Evolutionary conservation across 208 protist species (phyloP).

Genomic region (Wallacemonas collosoma): DNA sequence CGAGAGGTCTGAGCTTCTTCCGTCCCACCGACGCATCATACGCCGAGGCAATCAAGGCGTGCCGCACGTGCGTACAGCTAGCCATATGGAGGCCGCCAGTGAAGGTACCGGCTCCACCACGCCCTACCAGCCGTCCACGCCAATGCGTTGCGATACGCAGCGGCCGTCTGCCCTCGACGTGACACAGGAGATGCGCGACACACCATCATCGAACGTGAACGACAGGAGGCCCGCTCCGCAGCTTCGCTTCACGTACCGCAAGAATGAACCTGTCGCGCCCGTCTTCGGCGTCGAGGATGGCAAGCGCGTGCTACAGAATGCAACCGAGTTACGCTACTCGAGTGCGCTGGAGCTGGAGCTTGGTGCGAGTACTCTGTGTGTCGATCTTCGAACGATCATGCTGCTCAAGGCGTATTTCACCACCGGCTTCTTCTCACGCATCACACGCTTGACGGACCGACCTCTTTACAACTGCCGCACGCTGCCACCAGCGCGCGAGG

Average conservation of each 20-base stretch:
- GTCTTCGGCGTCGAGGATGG: slow-evolving; percentile 62
- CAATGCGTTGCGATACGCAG: slow-evolving; percentile 3
- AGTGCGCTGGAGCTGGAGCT: slow-evolving; percentile 70
- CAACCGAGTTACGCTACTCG: slow-evolving; percentile 76
- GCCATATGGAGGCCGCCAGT: background rate
- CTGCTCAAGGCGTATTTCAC: slow-evolving; percentile 76
- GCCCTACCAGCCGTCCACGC: slow-evolving; percentile 13
- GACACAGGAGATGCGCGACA: background rate
- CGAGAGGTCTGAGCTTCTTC: slow-evolving; percentile 43
- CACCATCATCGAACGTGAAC: background rate
- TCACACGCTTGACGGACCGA: slow-evolving; percentile 50
- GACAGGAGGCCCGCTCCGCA: slow-evolving; percentile 26
- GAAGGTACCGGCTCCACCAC: slow-evolving; percentile 2
- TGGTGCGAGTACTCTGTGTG: slow-evolving; percentile 52
- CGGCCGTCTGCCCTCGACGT: background rate
- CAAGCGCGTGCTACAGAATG: slow-evolving; percentile 63
- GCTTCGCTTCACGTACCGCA: slow-evolving; percentile 69
- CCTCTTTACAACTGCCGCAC: slow-evolving; percentile 77
- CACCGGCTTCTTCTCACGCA: slow-evolving; percentile 61
- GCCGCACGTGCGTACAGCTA: slow-evolving; percentile 10
- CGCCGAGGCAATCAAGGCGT: slow-evolving; percentile 14
- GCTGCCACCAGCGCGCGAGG: slow-evolving; percentile 37
- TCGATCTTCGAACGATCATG: slow-evolving; percentile 78
- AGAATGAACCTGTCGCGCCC: slow-evolving; percentile 72
- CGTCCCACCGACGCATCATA: slow-evolving; percentile 48